These are phyloP conservation scores for Hypholoma sublateritium DNA, from an alignment of 768 basidiomycete genomes.

Conservation along the genomic window DNA sequence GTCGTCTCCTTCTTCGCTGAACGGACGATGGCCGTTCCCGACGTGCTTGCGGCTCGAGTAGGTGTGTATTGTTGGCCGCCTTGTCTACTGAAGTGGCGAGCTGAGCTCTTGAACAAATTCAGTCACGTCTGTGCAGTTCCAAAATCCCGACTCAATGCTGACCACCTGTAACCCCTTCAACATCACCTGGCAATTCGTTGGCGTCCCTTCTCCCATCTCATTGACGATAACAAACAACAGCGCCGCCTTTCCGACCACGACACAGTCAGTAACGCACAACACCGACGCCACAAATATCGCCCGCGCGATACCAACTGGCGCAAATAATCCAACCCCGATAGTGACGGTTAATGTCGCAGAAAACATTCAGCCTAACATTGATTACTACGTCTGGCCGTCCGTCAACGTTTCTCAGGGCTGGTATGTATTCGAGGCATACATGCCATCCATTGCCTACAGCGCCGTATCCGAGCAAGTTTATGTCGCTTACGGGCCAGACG, in stretches of 20 bases:
- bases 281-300: slow-evolving; percentile 1
- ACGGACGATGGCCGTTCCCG: slow-evolving; percentile 17
- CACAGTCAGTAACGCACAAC: slow-evolving; percentile 1
- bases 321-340: slow-evolving; percentile 2
- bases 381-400: slow-evolving; percentile 39
- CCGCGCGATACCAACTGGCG: slow-evolving; percentile 18
- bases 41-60: slow-evolving; percentile 6
- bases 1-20: slow-evolving; percentile 24
- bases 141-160: background rate
- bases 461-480: slow-evolving; percentile 26
- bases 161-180: slow-evolving; percentile 26
- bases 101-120: no score
- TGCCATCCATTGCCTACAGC: slow-evolving; percentile 12
- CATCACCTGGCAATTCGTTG: slow-evolving; percentile 40
- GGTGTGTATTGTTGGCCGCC: background rate
- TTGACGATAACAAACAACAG: slow-evolving; percentile 41
- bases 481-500: slow-evolving; percentile 29
- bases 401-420: slow-evolving; percentile 50
- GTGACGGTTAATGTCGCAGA: slow-evolving; percentile 25
- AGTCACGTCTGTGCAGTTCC: no score
- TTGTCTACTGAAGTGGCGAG: background rate
- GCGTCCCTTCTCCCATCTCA: slow-evolving; percentile 25
- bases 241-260: slow-evolving; percentile 23
- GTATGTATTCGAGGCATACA: slow-evolving; percentile 39
- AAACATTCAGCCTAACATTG: slow-evolving; percentile 24